phyloP scores from a whole-genome alignment of 768 basidiomycete species.

The Leccinum fibrillosum region DNA sequence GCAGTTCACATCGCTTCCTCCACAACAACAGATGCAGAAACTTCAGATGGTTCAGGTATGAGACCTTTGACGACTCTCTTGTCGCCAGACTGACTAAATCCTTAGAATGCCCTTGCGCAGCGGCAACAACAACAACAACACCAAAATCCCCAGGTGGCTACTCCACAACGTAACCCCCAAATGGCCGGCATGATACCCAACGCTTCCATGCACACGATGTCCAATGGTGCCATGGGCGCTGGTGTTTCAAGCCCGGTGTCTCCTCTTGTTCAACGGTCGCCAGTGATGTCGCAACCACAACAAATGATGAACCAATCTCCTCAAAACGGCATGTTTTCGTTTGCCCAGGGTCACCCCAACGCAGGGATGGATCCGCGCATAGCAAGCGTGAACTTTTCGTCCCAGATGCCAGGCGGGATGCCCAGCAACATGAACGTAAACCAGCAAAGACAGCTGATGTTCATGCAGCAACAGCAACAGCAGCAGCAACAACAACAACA shows the following conservation, averaged over 20 bases:
- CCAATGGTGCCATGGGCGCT: constrained; percentile 24
- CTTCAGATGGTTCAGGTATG: constrained; percentile 52
- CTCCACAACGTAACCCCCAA: constrained; percentile 26
- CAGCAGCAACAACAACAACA: not conserved
- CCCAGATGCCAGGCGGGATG: constrained; percentile 30
- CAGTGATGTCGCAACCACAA: constrained; percentile 26
- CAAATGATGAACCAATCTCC: constrained; percentile 26
- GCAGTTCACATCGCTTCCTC: constrained; percentile 49
- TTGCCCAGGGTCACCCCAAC: constrained; percentile 22
- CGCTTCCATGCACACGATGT: constrained; percentile 22
- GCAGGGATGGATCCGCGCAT: constrained; percentile 32
- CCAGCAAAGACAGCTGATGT: constrained; percentile 47
- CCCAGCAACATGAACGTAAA: constrained; percentile 26
- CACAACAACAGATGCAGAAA: constrained; percentile 58
- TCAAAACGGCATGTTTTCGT: constrained; percentile 34
- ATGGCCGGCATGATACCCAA: constrained; percentile 31
- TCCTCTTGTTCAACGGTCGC: constrained; percentile 28
- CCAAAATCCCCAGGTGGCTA: constrained; percentile 22
- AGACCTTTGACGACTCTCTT: not conserved
- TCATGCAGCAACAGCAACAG: constrained; percentile 35
- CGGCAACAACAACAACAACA: constrained; percentile 32
- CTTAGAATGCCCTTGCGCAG: constrained; percentile 17
- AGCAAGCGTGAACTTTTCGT: constrained; percentile 25
- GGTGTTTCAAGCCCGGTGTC: constrained; percentile 29
- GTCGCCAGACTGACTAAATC: constrained; percentile 6